These are phyloP conservation scores for Wolfiporia cocos DNA, from an alignment of 1,284 basidiomycete species.

Conservation along the genomic window DNA sequence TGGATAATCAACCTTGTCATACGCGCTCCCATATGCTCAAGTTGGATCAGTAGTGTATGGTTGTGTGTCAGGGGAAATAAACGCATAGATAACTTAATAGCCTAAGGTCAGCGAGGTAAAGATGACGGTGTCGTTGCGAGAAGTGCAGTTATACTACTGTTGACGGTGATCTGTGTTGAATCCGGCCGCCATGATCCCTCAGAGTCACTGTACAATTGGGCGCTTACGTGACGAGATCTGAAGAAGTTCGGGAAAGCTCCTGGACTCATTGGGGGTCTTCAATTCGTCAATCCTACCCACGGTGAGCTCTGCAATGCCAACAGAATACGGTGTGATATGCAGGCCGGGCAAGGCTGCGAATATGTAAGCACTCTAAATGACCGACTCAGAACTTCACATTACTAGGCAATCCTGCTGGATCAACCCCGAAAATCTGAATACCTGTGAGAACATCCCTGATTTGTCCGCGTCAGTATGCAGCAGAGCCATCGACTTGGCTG, in stretches of 20 bases:
- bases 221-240: too few species aligned
- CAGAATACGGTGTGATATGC: slow-evolving; percentile 40
- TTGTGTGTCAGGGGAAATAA: slow-evolving; percentile 46
- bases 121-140: slow-evolving; percentile 30
- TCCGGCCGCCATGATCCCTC: slow-evolving; percentile 39
- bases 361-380: too few species aligned
- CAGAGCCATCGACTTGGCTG: background rate
- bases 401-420: slow-evolving; percentile 44
- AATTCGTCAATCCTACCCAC: slow-evolving; percentile 45
- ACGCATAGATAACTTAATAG: slow-evolving; percentile 45
- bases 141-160: slow-evolving; percentile 40
- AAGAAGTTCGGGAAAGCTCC: too few species aligned
- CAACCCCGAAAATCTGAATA: slow-evolving; percentile 44
- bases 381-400: slow-evolving; percentile 1
- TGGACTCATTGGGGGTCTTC: slow-evolving; percentile 38
- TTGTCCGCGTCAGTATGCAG: background rate
- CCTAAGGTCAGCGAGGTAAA: background rate
- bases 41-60: slow-evolving; percentile 38
- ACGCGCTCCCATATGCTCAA: slow-evolving; percentile 48
- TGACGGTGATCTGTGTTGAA: slow-evolving; percentile 43
- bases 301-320: slow-evolving; percentile 47
- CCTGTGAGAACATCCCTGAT: slow-evolving; percentile 40
- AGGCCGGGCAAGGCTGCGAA: slow-evolving; percentile 47
- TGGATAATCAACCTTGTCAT: slow-evolving; percentile 33
- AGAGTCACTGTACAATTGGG: too few species aligned